Evolutionary conservation across 1,284 basidiomycete species (phyloP).

Genomic region (Leccinum laetum): DNA sequence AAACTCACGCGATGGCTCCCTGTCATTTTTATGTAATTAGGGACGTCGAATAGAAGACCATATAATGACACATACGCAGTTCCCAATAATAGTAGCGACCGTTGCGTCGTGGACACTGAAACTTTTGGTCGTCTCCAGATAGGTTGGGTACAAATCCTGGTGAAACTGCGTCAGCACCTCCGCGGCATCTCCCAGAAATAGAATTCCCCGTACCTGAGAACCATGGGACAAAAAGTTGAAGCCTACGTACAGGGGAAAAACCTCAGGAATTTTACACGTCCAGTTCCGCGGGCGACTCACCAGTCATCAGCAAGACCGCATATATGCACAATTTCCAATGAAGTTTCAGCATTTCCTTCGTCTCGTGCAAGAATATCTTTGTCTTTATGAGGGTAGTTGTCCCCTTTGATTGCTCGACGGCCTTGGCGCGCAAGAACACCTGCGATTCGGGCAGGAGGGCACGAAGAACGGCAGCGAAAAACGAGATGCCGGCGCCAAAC

Average conservation of each 20-base stretch:
- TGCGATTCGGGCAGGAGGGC: constrained; percentile 79
- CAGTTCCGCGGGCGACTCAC: constrained; percentile 37
- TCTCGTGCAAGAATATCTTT: constrained; percentile 73
- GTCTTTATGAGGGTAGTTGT: constrained; percentile 55
- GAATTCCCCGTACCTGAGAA: constrained; percentile 51
- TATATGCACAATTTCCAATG: constrained; percentile 92
- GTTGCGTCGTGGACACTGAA: constrained; percentile 65
- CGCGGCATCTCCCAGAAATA: not conserved
- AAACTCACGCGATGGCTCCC: constrained; percentile 70
- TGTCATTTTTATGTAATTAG: constrained; percentile 26
- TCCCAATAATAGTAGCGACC: constrained; percentile 90
- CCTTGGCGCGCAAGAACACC: constrained; percentile 69
- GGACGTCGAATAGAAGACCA: not conserved
- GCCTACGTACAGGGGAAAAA: constrained; percentile 39
- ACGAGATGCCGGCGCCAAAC: constrained; percentile 70
- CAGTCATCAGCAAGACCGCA: constrained; percentile 76
- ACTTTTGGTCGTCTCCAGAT: constrained; percentile 63
- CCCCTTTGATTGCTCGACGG: constrained; percentile 42
- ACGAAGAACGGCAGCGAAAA: constrained; percentile 75
- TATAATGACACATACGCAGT: constrained; percentile 55
- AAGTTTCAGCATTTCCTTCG: constrained; percentile 71
- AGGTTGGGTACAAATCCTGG: constrained; percentile 79
- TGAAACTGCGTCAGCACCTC: not conserved
- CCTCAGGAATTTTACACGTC: not conserved
- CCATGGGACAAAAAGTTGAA: constrained; percentile 96